A percentile compares a stretch with the other conserved stretches of the same genome.
phyloP scores from a whole-genome alignment of 148 eudicot genomes.

The Vaccinium darrowii region DNA sequence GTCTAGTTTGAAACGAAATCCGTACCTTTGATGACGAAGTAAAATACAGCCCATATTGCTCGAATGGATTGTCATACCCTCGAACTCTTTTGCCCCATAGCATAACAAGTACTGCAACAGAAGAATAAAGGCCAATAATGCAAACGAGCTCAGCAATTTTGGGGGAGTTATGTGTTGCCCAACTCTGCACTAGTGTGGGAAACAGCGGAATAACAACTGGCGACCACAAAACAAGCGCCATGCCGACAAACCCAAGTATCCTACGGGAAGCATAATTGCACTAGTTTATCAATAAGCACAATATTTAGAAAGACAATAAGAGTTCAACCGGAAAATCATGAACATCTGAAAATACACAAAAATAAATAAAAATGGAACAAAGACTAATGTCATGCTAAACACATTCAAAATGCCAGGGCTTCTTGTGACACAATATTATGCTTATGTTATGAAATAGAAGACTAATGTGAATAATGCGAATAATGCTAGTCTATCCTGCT shows the following conservation, averaged over 20 bases:
- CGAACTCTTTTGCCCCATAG: conserved; percentile 91
- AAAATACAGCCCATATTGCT: conserved; percentile 83
- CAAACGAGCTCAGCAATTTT: conserved; percentile 68
- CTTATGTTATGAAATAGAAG: too few relatives aligned
- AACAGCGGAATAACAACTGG: conserved; percentile 80
- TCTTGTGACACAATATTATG: neutral
- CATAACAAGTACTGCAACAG: conserved; percentile 59
- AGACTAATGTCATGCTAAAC: neutral
- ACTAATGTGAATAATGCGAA: neutral
- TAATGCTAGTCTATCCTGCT: neutral
- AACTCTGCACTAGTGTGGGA: conserved; percentile 71
- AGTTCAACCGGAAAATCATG: conserved; percentile 4
- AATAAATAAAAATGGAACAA: neutral
- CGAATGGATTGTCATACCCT: conserved; percentile 74
- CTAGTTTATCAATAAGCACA: conserved; percentile 2
- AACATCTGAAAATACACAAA: neutral
- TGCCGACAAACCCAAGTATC: conserved; percentile 70
- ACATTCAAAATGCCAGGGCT: neutral
- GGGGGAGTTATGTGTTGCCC: conserved; percentile 60
- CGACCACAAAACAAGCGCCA: conserved; percentile 94
- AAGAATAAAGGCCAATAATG: conserved; percentile 72
- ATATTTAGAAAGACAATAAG: neutral
- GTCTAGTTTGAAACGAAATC: neutral
- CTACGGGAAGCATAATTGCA: conserved; percentile 32
- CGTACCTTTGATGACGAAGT: conserved; percentile 62